Conservation (phyloP, 2,329 filamentous ascomycete genomes). For the Trichoderma citrinoviride region DNA sequence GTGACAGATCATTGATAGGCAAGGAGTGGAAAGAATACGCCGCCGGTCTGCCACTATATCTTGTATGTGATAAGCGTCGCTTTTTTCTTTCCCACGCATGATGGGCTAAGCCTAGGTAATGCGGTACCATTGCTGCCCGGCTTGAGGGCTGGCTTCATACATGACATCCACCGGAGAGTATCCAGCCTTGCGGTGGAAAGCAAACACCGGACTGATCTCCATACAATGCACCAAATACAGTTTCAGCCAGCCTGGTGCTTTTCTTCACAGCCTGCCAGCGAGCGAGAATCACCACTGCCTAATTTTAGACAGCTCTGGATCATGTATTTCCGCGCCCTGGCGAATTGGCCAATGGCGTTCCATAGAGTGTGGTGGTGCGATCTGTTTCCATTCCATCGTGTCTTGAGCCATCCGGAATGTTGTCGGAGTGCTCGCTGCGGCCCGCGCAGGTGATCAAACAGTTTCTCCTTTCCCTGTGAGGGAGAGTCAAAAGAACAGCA, state of each 20-base stretch:
- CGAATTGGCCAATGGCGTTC: not conserved
- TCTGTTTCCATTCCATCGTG: not conserved
- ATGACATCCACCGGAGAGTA: not conserved
- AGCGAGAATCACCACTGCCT: too few relatives aligned
- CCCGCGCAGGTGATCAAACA: not conserved
- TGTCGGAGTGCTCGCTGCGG: not conserved
- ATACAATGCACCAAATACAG: too few relatives aligned
- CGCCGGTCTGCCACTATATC: too few relatives aligned
- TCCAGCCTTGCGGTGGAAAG: too few relatives aligned
- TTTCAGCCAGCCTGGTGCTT: too few relatives aligned
- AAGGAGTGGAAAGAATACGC: too few relatives aligned
- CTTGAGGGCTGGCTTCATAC: not conserved
- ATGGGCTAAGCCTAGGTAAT: not conserved
- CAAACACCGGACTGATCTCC: too few relatives aligned
- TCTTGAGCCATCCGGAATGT: conserved; percentile 1
- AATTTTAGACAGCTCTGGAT: not conserved
- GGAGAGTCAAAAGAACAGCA: not conserved
- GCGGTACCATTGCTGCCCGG: not conserved
- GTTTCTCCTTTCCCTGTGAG: not conserved
- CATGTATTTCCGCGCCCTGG: not conserved
- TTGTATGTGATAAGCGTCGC: too few relatives aligned
- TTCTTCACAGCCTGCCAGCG: too few relatives aligned
- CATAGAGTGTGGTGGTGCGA: not conserved
- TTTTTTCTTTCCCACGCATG: too few relatives aligned
- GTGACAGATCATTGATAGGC: not conserved